Evolutionary conservation across 2,329 filamentous ascomycete genomes (phyloP).

Genomic region (Diaporthe velutina): DNA sequence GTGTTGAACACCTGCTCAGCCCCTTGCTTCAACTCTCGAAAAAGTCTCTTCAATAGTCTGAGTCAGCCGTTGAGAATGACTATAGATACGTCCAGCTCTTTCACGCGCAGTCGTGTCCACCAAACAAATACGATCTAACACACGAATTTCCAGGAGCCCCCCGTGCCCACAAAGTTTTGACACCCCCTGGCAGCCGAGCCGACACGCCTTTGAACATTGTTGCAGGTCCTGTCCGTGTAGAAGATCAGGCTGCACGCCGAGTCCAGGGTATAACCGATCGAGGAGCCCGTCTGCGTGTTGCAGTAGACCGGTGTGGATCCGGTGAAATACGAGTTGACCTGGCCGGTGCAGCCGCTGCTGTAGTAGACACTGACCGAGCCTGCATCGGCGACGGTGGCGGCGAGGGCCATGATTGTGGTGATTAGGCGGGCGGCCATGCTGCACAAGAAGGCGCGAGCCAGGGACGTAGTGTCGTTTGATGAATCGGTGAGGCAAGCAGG

Average conservation of each 20-base stretch:
- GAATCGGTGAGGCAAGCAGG: too few species aligned
- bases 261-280: neutral
- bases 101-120: too few species aligned
- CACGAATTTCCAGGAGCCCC: constrained; percentile 1
- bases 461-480: too few species aligned
- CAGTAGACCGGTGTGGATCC: constrained; percentile 6
- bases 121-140: neutral
- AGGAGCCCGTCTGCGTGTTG: constrained; percentile 18
- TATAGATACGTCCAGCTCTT: too few species aligned
- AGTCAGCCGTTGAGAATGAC: too few species aligned
- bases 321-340: neutral
- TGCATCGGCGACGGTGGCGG: neutral
- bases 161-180: neutral
- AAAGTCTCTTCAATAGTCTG: too few species aligned
- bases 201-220: neutral
- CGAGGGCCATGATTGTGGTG: too few species aligned
- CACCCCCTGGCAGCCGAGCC: neutral
- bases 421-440: too few species aligned
- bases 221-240: constrained; percentile 12
- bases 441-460: too few species aligned
- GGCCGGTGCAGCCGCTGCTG: neutral
- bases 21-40: too few species aligned
- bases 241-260: neutral
- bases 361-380: constrained; percentile 14
- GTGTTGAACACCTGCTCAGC: too few species aligned